Evolutionary conservation across 768 basidiomycete genomes (phyloP).

Genomic region (Psilocybe tampanensis): DNA sequence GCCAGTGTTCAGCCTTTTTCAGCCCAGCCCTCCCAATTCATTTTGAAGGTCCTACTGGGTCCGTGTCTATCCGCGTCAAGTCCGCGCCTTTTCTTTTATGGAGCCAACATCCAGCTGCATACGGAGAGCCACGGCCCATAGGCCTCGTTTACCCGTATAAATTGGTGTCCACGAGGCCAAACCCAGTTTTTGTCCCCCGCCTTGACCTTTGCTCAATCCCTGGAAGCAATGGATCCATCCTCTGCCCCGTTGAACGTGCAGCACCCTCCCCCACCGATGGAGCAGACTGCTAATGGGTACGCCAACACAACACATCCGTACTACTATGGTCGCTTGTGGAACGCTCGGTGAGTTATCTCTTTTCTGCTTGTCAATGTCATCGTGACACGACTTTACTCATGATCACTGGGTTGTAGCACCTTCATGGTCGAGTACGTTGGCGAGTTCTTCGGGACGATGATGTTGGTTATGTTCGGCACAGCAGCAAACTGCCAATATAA

Average conservation of each 20-base stretch:
- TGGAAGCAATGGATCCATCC: background rate
- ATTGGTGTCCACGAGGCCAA: background rate
- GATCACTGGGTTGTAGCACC: background rate
- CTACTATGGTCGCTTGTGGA: background rate
- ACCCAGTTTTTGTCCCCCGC: background rate
- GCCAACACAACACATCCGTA: background rate
- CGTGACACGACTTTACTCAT: background rate
- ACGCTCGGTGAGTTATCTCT: background rate
- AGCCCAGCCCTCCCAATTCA: too few species aligned
- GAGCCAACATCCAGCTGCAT: too few species aligned
- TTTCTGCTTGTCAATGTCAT: background rate
- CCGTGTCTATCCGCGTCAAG: too few species aligned
- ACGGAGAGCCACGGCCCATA: too few species aligned
- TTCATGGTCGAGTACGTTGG: conserved; percentile 29
- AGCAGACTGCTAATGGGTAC: too few species aligned
- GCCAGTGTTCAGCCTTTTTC: too few species aligned
- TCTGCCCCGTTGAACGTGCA: background rate
- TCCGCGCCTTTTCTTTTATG: too few species aligned
- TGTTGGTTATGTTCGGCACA: conserved; percentile 54
- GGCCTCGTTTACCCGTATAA: too few species aligned
- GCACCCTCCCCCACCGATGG: background rate
- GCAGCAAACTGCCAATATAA: conserved; percentile 54
- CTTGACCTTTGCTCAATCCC: background rate
- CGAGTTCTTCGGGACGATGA: conserved; percentile 57
- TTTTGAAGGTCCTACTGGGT: too few species aligned